A percentile compares a stretch with the other conserved stretches of the same genome.
Evolutionary conservation across 2,329 filamentous ascomycete species (phyloP).

Genomic region (Sclerotiophoma versabilis): DNA sequence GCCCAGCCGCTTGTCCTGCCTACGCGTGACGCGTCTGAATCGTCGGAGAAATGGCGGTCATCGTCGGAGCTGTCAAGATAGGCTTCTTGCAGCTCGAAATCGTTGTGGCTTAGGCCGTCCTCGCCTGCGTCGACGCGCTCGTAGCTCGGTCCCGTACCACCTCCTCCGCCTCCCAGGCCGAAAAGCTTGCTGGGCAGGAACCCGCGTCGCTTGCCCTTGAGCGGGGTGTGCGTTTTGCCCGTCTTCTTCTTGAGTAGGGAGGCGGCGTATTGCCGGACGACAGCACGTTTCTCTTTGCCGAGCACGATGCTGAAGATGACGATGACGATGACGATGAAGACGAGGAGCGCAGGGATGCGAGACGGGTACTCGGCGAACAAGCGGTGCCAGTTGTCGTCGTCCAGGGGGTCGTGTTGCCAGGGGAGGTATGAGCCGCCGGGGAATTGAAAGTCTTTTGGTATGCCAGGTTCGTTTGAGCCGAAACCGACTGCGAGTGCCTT

Average conservation of each 20-base stretch:
- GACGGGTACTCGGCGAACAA: constrained; percentile 71
- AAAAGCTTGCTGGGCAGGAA: constrained; percentile 66
- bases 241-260: constrained; percentile 54
- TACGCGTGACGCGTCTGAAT: constrained; percentile 62
- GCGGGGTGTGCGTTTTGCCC: constrained; percentile 40
- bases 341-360: constrained; percentile 74
- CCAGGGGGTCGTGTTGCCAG: constrained; percentile 53
- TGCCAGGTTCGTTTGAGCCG: constrained; percentile 76
- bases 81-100: constrained; percentile 72
- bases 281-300: constrained; percentile 75
- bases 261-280: constrained; percentile 63
- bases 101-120: constrained; percentile 71
- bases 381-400: constrained; percentile 61
- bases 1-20: constrained; percentile 71
- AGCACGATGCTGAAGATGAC: constrained; percentile 76
- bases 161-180: constrained; percentile 47
- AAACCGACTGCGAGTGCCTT: constrained; percentile 83
- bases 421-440: constrained; percentile 66
- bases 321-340: constrained; percentile 77
- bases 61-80: constrained; percentile 64
- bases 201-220: constrained; percentile 48
- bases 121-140: constrained; percentile 77
- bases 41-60: constrained; percentile 64
- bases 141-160: constrained; percentile 62
- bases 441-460: constrained; percentile 82